Conservation (phyloP, 2,329 filamentous ascomycete genomes). For the Diplocarpon rosae region DNA sequence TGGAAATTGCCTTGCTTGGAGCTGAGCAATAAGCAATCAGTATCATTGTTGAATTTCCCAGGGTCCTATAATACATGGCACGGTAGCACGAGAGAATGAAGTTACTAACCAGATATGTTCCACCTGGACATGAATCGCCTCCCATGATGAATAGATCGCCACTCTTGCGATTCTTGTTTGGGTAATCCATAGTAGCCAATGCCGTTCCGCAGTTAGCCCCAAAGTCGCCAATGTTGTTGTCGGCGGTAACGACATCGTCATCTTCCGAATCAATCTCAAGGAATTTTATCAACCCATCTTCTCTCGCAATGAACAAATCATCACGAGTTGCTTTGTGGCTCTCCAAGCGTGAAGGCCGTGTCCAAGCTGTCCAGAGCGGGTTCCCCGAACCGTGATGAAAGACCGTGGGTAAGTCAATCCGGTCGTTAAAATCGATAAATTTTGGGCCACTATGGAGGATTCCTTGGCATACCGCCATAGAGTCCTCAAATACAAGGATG, state of each 20-base stretch:
- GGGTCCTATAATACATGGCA: no score
- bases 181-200: conserved; percentile 54
- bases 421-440: conserved; percentile 36
- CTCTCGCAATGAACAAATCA: conserved; percentile 73
- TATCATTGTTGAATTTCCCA: background rate
- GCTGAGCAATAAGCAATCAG: conserved; percentile 27
- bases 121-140: conserved; percentile 64
- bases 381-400: conserved; percentile 36
- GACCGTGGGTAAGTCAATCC: conserved; percentile 31
- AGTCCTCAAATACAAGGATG: conserved; percentile 51
- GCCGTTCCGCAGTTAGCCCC: conserved; percentile 68
- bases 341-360: conserved; percentile 56
- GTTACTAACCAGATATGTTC: conserved; percentile 43
- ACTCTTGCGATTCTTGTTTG: conserved; percentile 37
- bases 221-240: conserved; percentile 51
- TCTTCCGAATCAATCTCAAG: conserved; percentile 51
- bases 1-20: conserved; percentile 43
- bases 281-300: conserved; percentile 73
- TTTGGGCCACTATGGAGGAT: conserved; percentile 40
- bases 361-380: conserved; percentile 77
- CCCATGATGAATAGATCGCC: conserved; percentile 38
- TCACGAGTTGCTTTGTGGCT: conserved; percentile 57
- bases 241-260: conserved; percentile 41
- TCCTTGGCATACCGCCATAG: conserved; percentile 45
- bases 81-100: background rate